A percentile compares a stretch with the other conserved stretches of the same genome.
Evolutionary conservation across 352 stramenopile genomes (phyloP).

Genomic region (Peronosclerospora sorghi): DNA sequence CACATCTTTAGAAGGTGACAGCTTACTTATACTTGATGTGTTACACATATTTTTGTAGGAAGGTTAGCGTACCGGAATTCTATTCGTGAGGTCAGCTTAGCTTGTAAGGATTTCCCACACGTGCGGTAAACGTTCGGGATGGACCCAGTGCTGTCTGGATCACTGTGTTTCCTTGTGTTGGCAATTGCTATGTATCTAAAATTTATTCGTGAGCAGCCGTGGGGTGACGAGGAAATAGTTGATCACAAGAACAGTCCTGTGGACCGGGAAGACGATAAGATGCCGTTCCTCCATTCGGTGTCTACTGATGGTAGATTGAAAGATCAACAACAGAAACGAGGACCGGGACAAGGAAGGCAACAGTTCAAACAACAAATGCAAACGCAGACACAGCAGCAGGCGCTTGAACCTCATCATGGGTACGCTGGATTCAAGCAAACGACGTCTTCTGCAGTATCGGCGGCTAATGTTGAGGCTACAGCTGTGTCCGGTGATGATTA

Average conservation of each 20-base stretch:
- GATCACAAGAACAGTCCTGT: constrained; percentile 56
- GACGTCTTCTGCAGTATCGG: constrained; percentile 8
- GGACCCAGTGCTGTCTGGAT: constrained; percentile 80
- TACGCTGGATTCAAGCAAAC: constrained; percentile 27
- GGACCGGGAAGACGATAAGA: constrained; percentile 42
- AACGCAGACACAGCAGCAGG: constrained; percentile 26
- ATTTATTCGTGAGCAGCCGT: constrained; percentile 71
- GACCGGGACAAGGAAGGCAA: constrained; percentile 22
- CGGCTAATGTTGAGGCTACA: constrained; percentile 4
- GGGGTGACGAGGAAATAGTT: constrained; percentile 39
- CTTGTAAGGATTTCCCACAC: not conserved
- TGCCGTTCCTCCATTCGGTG: constrained; percentile 61
- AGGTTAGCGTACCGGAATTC: not conserved
- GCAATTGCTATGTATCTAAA: constrained; percentile 84
- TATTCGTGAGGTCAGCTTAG: not conserved
- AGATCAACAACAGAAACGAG: constrained; percentile 25
- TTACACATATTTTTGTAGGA: too few species aligned
- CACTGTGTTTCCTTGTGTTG: constrained; percentile 78
- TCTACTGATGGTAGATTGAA: constrained; percentile 38
- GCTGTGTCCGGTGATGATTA: constrained; percentile 19
- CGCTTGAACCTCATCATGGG: constrained; percentile 34
- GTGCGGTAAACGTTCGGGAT: constrained; percentile 22
- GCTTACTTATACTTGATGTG: too few species aligned
- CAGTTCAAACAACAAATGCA: constrained; percentile 34
- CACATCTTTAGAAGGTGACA: not conserved